Conservation (phyloP, 108 stramenopile species). For the Fistulifera pelliculosa region DNA sequence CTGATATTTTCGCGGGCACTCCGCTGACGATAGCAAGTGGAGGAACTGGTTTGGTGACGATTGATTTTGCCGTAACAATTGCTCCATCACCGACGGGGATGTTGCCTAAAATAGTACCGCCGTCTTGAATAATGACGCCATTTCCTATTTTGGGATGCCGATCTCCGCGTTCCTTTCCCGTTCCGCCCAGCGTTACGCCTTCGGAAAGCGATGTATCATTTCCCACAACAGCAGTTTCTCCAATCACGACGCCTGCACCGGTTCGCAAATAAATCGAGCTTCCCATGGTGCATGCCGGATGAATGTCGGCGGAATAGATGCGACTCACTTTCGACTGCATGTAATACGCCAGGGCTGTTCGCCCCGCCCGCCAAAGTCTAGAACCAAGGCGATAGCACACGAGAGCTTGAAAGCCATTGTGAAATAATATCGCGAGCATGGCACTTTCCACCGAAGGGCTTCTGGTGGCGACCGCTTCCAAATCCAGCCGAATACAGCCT, state of each 20-base stretch:
- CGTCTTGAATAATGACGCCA: constrained; percentile 69
- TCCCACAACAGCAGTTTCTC: constrained; percentile 89
- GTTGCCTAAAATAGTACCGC: constrained; percentile 78
- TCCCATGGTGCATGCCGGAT: constrained; percentile 84
- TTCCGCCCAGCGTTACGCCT: constrained; percentile 88
- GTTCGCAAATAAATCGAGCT: constrained; percentile 53
- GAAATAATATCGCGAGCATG: constrained; percentile 51
- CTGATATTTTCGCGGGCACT: constrained; percentile 55
- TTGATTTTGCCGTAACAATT: constrained; percentile 60
- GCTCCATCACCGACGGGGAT: constrained; percentile 84
- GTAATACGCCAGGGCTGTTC: constrained; percentile 65
- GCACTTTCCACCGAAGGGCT: constrained; percentile 40
- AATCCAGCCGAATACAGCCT: constrained; percentile 28
- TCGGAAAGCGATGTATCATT: constrained; percentile 75
- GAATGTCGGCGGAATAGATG: constrained; percentile 73
- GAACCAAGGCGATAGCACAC: constrained; percentile 70
- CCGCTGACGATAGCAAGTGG: constrained; percentile 50
- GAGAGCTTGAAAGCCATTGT: constrained; percentile 70
- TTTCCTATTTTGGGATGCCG: constrained; percentile 85
- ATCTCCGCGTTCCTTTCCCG: constrained; percentile 85
- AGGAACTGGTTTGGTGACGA: constrained; percentile 66
- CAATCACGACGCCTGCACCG: constrained; percentile 78
- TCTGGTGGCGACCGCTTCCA: constrained; percentile 47
- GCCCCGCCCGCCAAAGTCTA: constrained; percentile 55
- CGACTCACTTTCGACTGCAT: constrained; percentile 58